These are phyloP conservation scores for Filosporella fistucella DNA, from an alignment of 495 filamentous ascomycete genomes.

Conservation along the genomic window DNA sequence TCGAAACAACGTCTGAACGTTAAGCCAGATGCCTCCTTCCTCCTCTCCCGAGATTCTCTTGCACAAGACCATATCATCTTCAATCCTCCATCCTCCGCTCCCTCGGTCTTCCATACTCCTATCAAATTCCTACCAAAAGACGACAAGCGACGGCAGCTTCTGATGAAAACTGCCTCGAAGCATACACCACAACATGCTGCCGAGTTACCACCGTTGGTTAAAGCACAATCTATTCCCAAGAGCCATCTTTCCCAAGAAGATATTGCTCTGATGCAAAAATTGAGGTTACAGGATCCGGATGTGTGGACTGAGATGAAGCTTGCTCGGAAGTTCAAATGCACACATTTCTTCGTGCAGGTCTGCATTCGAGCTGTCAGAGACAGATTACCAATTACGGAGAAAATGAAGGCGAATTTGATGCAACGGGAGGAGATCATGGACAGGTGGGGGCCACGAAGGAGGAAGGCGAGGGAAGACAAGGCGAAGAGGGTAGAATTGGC, in stretches of 20 bases:
- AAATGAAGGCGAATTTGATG: slow-evolving; percentile 33
- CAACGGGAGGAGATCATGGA: slow-evolving; percentile 62
- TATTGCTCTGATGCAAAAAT: slow-evolving; percentile 71
- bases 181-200: not conserved
- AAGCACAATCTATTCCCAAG: slow-evolving; percentile 25
- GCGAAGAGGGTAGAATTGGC: slow-evolving; percentile 59
- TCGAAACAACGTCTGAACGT: slow-evolving; percentile 56
- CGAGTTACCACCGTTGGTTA: slow-evolving; percentile 50
- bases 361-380: slow-evolving; percentile 31
- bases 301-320: slow-evolving; percentile 67
- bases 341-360: slow-evolving; percentile 65
- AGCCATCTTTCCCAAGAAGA: slow-evolving; percentile 68
- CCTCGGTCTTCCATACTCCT: slow-evolving; percentile 83
- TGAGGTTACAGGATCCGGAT: slow-evolving; percentile 63
- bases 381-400: slow-evolving; percentile 32
- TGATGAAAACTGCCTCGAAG: slow-evolving; percentile 7
- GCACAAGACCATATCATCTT: slow-evolving; percentile 63
- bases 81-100: slow-evolving; percentile 86
- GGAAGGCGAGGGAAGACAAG: slow-evolving; percentile 70
- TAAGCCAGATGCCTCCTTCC: slow-evolving; percentile 60
- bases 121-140: slow-evolving; percentile 78
- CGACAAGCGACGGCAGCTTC: slow-evolving; percentile 61
- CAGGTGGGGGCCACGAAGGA: slow-evolving; percentile 68
- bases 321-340: slow-evolving; percentile 73
- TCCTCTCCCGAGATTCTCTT: slow-evolving; percentile 28